phyloP scores from a whole-genome alignment of 106 monocot species.

The Platanthera guangdongensis region DNA sequence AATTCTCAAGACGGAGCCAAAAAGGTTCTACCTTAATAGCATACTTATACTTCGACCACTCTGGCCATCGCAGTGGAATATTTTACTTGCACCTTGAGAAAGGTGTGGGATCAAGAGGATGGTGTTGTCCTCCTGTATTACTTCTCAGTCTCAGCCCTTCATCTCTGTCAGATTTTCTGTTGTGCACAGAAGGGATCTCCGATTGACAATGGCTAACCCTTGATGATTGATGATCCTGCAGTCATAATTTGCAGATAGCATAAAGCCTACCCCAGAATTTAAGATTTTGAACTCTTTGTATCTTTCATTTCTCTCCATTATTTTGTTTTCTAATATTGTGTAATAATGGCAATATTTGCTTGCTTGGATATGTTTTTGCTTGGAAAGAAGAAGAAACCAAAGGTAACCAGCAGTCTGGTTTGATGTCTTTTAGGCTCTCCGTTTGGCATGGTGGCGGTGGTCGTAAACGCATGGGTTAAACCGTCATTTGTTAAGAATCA shows the following conservation, averaged over 20 bases:
- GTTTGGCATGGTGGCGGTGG: too few species aligned
- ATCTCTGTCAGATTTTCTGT: conserved; percentile 25
- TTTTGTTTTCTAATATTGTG: not conserved
- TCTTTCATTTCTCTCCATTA: too few species aligned
- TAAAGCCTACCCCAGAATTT: too few species aligned
- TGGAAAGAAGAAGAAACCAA: conserved; percentile 63
- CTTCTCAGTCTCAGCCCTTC: conserved; percentile 27
- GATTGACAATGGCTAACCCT: conserved; percentile 58
- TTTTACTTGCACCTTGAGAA: conserved; percentile 65
- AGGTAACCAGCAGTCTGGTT: conserved; percentile 24
- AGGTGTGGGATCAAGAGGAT: conserved; percentile 72
- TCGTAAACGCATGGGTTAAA: too few species aligned
- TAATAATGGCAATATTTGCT: conserved; percentile 38
- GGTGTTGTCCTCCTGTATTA: conserved; percentile 14
- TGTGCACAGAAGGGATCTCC: conserved; percentile 46
- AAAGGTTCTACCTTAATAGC: conserved; percentile 17
- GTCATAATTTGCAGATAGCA: not conserved
- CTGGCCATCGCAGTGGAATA: conserved; percentile 52
- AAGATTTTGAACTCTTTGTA: too few species aligned
- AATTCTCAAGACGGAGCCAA: conserved; percentile 28
- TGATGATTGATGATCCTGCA: not conserved
- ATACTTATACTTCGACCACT: conserved; percentile 41
- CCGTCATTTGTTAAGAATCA: too few species aligned
- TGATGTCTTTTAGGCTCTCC: not conserved
- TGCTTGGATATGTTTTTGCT: conserved; percentile 50